Evolutionary conservation across 73 alveolate species (phyloP).

Genomic region (Paramecium caudatum): DNA sequence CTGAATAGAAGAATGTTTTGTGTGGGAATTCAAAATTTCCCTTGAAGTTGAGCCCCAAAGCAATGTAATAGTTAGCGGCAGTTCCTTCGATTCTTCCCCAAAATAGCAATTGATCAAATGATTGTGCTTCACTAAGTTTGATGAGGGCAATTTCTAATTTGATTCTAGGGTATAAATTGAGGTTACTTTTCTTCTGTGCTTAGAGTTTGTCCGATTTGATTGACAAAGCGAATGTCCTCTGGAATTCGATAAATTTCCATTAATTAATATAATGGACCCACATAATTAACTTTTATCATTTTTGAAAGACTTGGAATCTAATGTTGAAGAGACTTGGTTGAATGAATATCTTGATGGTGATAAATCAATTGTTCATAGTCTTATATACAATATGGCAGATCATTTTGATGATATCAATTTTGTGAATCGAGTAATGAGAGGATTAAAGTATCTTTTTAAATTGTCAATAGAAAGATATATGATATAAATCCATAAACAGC

Average conservation of each 20-base stretch:
- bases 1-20: conserved; percentile 95
- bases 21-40: conserved; percentile 95
- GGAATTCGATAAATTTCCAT: conserved; percentile 77
- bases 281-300: too few species aligned
- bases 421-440: too few species aligned
- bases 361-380: too few species aligned
- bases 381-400: too few species aligned
- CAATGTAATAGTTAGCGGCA: conserved; percentile 95
- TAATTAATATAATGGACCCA: conserved; percentile 29
- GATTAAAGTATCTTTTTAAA: too few species aligned
- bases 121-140: conserved; percentile 48
- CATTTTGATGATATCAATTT: too few species aligned
- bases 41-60: conserved; percentile 90
- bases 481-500: too few species aligned
- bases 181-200: conserved; percentile 74
- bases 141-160: conserved; percentile 69
- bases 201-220: conserved; percentile 72
- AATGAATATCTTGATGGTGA: too few species aligned
- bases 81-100: conserved; percentile 99
- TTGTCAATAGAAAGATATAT: too few species aligned
- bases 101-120: conserved; percentile 89
- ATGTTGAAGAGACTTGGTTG: too few species aligned
- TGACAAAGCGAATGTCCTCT: conserved; percentile 67
- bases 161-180: conserved; percentile 19
- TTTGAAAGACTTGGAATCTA: too few species aligned